Conservation (phyloP, 1,139 yeast species). For the Wickerhamiella pararugosa region DNA sequence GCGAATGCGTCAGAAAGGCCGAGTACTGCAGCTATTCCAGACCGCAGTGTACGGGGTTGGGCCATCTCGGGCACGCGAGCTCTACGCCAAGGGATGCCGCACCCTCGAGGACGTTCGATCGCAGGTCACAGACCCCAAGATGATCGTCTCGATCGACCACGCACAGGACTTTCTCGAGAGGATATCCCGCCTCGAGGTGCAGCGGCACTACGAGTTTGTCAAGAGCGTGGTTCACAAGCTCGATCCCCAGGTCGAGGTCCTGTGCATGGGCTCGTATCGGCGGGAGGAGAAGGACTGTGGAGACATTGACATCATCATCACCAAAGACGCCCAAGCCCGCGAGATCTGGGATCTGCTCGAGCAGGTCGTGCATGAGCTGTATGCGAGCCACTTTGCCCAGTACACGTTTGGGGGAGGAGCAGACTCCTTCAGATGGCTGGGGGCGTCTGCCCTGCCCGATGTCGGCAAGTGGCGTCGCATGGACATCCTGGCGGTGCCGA, state of each 20-base stretch:
- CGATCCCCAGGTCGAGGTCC: constrained; percentile 28
- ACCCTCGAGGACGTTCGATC: constrained; percentile 30
- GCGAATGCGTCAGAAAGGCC: constrained; percentile 6
- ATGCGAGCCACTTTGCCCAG: constrained; percentile 23
- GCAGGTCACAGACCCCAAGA: constrained; percentile 28
- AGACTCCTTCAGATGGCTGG: constrained; percentile 23
- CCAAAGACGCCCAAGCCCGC: constrained; percentile 27
- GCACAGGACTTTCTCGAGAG: constrained; percentile 36
- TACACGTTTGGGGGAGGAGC: constrained; percentile 20
- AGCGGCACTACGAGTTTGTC: constrained; percentile 29
- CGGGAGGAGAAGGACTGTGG: constrained; percentile 38
- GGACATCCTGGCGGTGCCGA: constrained; percentile 39
- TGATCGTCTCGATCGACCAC: constrained; percentile 31
- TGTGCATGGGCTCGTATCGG: constrained; percentile 42
- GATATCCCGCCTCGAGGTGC: constrained; percentile 37
- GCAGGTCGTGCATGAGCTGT: constrained; percentile 21
- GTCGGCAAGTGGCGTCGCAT: constrained; percentile 35
- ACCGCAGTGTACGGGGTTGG: constrained; percentile 41
- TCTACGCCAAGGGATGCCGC: constrained; percentile 30
- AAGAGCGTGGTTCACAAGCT: constrained; percentile 22
- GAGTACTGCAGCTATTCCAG: constrained; percentile 27
- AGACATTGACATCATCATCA: constrained; percentile 44
- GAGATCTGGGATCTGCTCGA: constrained; percentile 22
- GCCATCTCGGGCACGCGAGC: constrained; percentile 29
- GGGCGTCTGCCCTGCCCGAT: constrained; percentile 21